A percentile compares a stretch with the other conserved stretches of the same genome.
These are phyloP conservation scores for Xylaria intraflava DNA, from an alignment of 495 filamentous ascomycete species.

Conservation along the genomic window DNA sequence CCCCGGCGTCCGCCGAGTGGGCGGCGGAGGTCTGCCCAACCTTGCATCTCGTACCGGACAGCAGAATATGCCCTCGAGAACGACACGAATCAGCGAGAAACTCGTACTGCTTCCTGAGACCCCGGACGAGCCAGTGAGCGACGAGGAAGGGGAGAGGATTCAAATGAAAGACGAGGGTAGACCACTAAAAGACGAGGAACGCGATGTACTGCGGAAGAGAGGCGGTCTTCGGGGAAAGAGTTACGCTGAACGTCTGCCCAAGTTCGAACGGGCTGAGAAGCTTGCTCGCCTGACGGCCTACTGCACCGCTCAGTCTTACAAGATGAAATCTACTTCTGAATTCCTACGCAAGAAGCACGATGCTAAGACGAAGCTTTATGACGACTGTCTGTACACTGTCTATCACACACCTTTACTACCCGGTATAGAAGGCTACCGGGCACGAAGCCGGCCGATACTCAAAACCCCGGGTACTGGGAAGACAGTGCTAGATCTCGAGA, in stretches of 20 bases:
- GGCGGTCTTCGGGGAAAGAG: slow-evolving; percentile 72
- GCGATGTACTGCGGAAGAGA: slow-evolving; percentile 56
- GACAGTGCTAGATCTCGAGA: slow-evolving; percentile 88
- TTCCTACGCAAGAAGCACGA: slow-evolving; percentile 86
- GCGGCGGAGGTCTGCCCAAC: slow-evolving; percentile 31
- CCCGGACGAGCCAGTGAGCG: slow-evolving; percentile 50
- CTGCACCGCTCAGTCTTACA: slow-evolving; percentile 90
- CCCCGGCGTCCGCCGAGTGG: slow-evolving; percentile 37
- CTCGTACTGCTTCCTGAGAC: slow-evolving; percentile 91
- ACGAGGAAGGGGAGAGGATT: slow-evolving; percentile 39
- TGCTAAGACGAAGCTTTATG: slow-evolving; percentile 96
- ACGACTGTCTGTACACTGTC: slow-evolving; percentile 93
- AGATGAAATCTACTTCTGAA: slow-evolving; percentile 73
- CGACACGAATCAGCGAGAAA: slow-evolving; percentile 91
- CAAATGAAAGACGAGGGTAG: slow-evolving; percentile 55
- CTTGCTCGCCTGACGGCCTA: slow-evolving; percentile 88
- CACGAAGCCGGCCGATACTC: slow-evolving; percentile 82
- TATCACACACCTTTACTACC: slow-evolving; percentile 88
- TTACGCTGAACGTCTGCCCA: slow-evolving; percentile 91
- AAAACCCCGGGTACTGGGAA: slow-evolving; percentile 86
- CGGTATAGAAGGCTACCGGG: slow-evolving; percentile 75
- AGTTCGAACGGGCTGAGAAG: slow-evolving; percentile 79
- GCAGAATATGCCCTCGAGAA: slow-evolving; percentile 77
- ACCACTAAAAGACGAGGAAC: slow-evolving; percentile 74
- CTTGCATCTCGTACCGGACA: slow-evolving; percentile 47